A percentile compares a stretch with the other conserved stretches of the same genome.
Conservation (phyloP, 108 stramenopile genomes). For the Nitzschia sp. region DNA sequence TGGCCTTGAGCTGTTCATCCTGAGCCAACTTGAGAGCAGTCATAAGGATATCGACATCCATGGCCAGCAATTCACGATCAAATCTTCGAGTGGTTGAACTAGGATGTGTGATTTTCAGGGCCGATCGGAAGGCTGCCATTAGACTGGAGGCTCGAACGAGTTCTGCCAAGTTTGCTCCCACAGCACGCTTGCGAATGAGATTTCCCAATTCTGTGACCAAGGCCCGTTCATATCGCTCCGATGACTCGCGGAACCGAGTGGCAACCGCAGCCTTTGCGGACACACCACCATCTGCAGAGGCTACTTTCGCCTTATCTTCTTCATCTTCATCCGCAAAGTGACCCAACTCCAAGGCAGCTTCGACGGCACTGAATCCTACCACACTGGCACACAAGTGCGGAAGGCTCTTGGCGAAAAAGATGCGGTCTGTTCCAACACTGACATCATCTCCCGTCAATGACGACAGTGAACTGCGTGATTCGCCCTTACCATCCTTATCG, state of each 20-base stretch:
- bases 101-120: conserved; percentile 85
- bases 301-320: conserved; percentile 41
- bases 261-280: conserved; percentile 39
- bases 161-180: conserved; percentile 71
- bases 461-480: conserved; percentile 71
- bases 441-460: conserved; percentile 89
- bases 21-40: conserved; percentile 84
- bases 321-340: conserved; percentile 82
- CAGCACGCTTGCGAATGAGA: conserved; percentile 66
- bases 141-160: conserved; percentile 76
- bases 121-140: conserved; percentile 82
- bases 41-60: conserved; percentile 87
- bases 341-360: conserved; percentile 84
- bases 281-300: conserved; percentile 18
- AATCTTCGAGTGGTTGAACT: conserved; percentile 77
- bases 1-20: conserved; percentile 85
- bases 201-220: conserved; percentile 79
- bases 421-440: conserved; percentile 80
- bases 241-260: conserved; percentile 78
- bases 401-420: conserved; percentile 85
- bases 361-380: conserved; percentile 87
- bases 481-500: conserved; percentile 52
- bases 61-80: conserved; percentile 79
- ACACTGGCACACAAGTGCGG: conserved; percentile 85
- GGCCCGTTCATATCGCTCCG: conserved; percentile 81